A percentile compares a stretch with the other conserved stretches of the same genome.
Conservation (phyloP, 1,284 basidiomycete species). For the Leccinum ambiguum region DNA sequence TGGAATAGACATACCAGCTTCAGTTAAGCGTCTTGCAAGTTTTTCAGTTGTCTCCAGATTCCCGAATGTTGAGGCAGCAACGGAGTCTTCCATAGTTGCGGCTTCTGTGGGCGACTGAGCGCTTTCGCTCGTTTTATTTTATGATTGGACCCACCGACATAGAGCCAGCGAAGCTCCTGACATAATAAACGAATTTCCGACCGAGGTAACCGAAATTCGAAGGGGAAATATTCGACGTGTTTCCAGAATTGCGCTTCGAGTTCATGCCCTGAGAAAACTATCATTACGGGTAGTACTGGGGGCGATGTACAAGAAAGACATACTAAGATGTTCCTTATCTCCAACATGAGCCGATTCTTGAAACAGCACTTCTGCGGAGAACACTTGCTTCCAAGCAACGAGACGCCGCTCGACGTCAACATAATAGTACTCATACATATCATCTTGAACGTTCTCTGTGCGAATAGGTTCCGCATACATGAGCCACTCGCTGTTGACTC, state of each 20-base stretch:
- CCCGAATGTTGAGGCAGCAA: not conserved
- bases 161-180: not conserved
- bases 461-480: not conserved
- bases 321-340: not conserved
- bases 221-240: not conserved
- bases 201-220: not conserved
- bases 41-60: not conserved
- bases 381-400: not conserved
- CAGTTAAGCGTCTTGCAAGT: not conserved
- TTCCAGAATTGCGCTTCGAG: not conserved
- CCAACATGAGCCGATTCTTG: not conserved
- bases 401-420: not conserved
- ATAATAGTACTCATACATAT: conserved; percentile 1
- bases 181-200: not conserved
- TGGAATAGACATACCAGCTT: not conserved
- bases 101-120: not conserved
- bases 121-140: not conserved
- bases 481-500: not conserved
- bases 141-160: not conserved
- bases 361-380: not conserved
- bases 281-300: not conserved
- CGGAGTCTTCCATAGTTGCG: not conserved
- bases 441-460: not conserved
- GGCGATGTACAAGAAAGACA: not conserved
- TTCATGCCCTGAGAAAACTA: not conserved